phyloP scores from a whole-genome alignment of 371 early-diverging fungal species.

The Circinella minor region DNA sequence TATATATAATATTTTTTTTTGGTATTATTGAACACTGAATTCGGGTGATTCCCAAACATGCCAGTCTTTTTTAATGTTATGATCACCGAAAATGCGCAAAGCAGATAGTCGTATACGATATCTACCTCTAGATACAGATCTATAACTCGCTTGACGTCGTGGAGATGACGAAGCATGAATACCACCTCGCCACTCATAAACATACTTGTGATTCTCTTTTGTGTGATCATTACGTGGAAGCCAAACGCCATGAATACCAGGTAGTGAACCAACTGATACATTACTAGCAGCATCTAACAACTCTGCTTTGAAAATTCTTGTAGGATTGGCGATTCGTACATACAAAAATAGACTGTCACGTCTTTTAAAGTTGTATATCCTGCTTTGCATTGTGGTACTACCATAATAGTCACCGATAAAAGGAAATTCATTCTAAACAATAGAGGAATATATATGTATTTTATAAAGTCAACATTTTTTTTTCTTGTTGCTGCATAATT shows the following conservation, averaged over 20 bases:
- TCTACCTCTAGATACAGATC: constrained; percentile 4
- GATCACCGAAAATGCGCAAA: constrained; percentile 22
- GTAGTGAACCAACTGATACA: constrained; percentile 13
- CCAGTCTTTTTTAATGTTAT: constrained; percentile 17
- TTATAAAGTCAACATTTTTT: neutral
- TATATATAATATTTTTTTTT: too few species aligned
- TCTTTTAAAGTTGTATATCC: constrained; percentile 13
- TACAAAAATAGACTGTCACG: constrained; percentile 14
- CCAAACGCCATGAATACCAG: constrained; percentile 14
- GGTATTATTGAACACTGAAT: constrained; percentile 2
- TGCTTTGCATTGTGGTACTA: neutral
- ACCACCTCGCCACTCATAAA: constrained; percentile 21
- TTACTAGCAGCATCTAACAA: constrained; percentile 3
- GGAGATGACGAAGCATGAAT: neutral
- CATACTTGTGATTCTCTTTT: constrained; percentile 17
- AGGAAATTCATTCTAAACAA: constrained; percentile 16
- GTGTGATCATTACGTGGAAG: constrained; percentile 24
- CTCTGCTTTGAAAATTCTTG: constrained; percentile 10
- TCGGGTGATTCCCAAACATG: constrained; percentile 22
- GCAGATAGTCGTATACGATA: constrained; percentile 16
- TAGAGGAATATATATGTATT: neutral
- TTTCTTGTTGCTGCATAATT: neutral
- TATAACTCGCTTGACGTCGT: neutral
- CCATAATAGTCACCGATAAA: constrained; percentile 17
- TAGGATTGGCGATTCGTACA: constrained; percentile 21